Evolutionary conservation across 169 alveolate genomes (phyloP), one percentile per base, ranked within the genome.

Genomic region (Plasmodium gonderi): DNA sequence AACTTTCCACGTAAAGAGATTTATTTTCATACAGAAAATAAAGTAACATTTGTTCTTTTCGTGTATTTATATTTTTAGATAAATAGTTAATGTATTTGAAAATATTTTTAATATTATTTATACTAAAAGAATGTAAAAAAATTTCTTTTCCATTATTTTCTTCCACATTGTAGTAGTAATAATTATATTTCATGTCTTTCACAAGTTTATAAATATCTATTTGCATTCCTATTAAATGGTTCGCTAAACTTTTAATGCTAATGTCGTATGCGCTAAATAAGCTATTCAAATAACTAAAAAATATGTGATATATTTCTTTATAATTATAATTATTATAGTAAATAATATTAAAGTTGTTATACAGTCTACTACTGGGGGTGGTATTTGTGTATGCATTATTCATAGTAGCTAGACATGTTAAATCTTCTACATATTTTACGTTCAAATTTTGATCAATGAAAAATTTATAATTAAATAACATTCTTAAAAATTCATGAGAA

Each of bases 381-480:
- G 78, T 87, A 29, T 29, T 31, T 8, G 77, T 20, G 26, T 87
- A 76, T 17, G 93, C 45, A 36, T 87, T 87, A n/a, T 87, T 87
- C 87, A 87, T 87, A 31, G 89, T 87, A n/a, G 89, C 93, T 51
- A 87, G 44, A 75, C 93, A 87, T 0, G 93, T 75, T 31, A 87
- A 23, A 33, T 87, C 93, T 40, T 87, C 93, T 1, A 87, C 33
- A 40, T 87, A 87, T 40, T 87, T 87, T 31, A 54, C 65, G 47
- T 47, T 45, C 23, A 87, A 54, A 38, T 87, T 51, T 9, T 49
- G 51, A 60, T 87, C 93, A 29, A 87, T 36, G 47, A 87, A 87
- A 75, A 75, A 87, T 40, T 87, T 87, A 87, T 87, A 87, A 75
- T 74, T 87, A 51, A 87, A 87, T 29, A 87, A 5, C 87, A 87